Conservation (phyloP, 495 filamentous ascomycete genomes). For the Sporormia fimetaria region DNA sequence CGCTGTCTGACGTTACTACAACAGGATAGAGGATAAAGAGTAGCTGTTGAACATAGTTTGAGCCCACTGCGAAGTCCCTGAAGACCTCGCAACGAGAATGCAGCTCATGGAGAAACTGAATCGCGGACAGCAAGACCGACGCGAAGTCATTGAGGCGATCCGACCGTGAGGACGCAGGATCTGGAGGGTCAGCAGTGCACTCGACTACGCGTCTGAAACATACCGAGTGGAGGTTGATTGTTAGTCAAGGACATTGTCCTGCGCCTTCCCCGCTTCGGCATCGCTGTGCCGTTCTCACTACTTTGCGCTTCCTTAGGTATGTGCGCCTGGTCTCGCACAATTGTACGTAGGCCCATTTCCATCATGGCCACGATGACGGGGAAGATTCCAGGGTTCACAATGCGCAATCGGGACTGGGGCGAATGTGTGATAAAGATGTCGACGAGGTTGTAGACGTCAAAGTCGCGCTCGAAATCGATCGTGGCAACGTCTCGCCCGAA, state of each 20-base stretch:
- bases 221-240: slow-evolving; percentile 15
- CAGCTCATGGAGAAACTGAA: slow-evolving; percentile 66
- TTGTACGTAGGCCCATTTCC: slow-evolving; percentile 60
- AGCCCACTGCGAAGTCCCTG: slow-evolving; percentile 64
- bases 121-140: slow-evolving; percentile 53
- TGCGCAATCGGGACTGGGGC: slow-evolving; percentile 40
- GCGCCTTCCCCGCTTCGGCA: slow-evolving; percentile 9
- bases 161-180: slow-evolving; percentile 10
- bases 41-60: slow-evolving; percentile 67
- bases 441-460: slow-evolving; percentile 61
- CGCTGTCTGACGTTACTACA: slow-evolving; percentile 69
- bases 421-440: slow-evolving; percentile 51
- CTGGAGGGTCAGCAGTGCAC: slow-evolving; percentile 9
- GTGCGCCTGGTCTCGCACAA: slow-evolving; percentile 50
- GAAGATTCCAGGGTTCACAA: slow-evolving; percentile 68
- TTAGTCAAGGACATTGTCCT: slow-evolving; percentile 23
- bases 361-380: slow-evolving; percentile 79
- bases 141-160: slow-evolving; percentile 24
- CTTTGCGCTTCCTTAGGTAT: slow-evolving; percentile 26
- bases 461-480: slow-evolving; percentile 58
- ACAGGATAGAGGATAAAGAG: slow-evolving; percentile 72
- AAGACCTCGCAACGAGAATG: slow-evolving; percentile 63
- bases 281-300: slow-evolving; percentile 1
- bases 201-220: background rate
- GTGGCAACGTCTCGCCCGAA: slow-evolving; percentile 71